These are phyloP conservation scores for Vaucheria bursata DNA, from an alignment of 352 stramenopile genomes.

Conservation along the genomic window DNA sequence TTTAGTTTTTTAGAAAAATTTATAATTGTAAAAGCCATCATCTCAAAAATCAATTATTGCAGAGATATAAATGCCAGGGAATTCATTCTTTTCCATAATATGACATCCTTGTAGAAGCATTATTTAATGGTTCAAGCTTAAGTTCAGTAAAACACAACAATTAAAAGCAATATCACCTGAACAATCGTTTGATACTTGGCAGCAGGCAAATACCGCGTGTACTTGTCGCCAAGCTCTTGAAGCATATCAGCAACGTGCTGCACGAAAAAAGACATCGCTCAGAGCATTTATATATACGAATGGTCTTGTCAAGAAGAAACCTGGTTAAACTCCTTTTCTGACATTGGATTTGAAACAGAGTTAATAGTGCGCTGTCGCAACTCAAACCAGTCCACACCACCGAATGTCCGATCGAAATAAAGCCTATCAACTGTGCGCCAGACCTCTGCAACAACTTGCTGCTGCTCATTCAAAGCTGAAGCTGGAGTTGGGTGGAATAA, in stretches of 20 bases:
- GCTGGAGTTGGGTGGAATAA: constrained; percentile 3
- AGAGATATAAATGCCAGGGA: no score
- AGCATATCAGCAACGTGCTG: constrained; percentile 37
- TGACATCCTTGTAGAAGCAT: no score
- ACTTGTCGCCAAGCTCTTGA: constrained; percentile 40
- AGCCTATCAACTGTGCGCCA: constrained; percentile 56
- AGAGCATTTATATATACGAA: neutral
- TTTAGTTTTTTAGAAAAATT: no score
- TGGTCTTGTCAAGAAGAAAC: neutral
- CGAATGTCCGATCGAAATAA: constrained; percentile 52
- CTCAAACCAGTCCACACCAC: constrained; percentile 45
- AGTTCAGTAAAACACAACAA: no score
- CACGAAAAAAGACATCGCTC: neutral
- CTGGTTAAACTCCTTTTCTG: constrained; percentile 51
- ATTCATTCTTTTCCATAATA: no score
- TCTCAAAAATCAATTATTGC: no score
- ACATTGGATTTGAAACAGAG: constrained; percentile 55
- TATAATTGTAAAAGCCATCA: no score
- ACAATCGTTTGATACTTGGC: constrained; percentile 49
- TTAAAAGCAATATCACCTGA: no score
- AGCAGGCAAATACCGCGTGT: constrained; percentile 48
- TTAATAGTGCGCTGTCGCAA: constrained; percentile 34
- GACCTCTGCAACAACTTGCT: constrained; percentile 38
- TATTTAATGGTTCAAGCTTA: no score
- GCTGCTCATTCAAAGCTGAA: constrained; percentile 24